Conservation (phyloP, 192 early-diverging fungal genomes). For the Bifiguratus adelaidae region DNA sequence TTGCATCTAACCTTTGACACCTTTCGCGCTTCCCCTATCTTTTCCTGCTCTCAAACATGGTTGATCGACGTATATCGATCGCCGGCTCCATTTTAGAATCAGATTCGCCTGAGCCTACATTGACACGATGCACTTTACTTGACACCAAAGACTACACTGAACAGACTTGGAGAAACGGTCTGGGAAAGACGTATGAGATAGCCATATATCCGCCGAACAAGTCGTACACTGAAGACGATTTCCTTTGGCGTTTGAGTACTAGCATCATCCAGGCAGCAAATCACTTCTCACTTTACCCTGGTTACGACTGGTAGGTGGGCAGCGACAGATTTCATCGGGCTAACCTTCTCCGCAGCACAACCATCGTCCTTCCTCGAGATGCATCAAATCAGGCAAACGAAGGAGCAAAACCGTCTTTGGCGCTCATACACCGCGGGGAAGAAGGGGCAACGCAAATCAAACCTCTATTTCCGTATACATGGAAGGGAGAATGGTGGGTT, state of each 20-base stretch:
- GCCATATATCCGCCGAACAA: slow-evolving; percentile 34
- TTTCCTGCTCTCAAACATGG: too few relatives aligned
- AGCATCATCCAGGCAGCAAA: slow-evolving; percentile 11
- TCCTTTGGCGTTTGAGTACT: slow-evolving; percentile 42
- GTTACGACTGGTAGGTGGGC: slow-evolving; percentile 33
- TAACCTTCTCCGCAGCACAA: slow-evolving; percentile 18
- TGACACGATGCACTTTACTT: slow-evolving; percentile 3
- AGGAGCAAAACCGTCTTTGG: slow-evolving; percentile 17
- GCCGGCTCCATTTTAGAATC: slow-evolving; percentile 12
- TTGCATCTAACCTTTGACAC: too few relatives aligned
- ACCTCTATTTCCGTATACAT: slow-evolving; percentile 45
- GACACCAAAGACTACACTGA: slow-evolving; percentile 9
- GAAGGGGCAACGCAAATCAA: slow-evolving; percentile 32
- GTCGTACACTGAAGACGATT: slow-evolving; percentile 32
- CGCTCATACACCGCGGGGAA: slow-evolving; percentile 40
- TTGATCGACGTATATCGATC: too few relatives aligned
- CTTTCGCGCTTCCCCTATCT: too few relatives aligned
- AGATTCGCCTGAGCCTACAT: slow-evolving; percentile 14
- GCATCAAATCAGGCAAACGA: neutral
- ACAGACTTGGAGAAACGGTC: slow-evolving; percentile 49
- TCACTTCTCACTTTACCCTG: slow-evolving; percentile 42
- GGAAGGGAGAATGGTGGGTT: slow-evolving; percentile 36
- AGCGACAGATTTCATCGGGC: slow-evolving; percentile 5
- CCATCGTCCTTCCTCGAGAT: slow-evolving; percentile 13
- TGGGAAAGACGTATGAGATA: slow-evolving; percentile 47